Evolutionary conservation across 2,329 filamentous ascomycete genomes (phyloP), one percentile per base, ranked within the genome.

Genomic region (Alternaria atra): DNA sequence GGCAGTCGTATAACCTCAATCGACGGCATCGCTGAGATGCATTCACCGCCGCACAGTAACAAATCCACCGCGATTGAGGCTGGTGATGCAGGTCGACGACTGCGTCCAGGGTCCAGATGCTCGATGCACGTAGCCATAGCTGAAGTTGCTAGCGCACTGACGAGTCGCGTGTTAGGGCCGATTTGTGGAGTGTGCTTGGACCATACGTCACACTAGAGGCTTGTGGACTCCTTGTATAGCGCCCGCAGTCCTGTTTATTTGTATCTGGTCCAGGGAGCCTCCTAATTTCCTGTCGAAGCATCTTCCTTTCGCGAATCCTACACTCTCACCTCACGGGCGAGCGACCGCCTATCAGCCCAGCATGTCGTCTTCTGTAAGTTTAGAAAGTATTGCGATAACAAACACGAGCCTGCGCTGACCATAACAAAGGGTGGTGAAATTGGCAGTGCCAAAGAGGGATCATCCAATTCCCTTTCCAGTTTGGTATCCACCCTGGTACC

Each of bases 401-500:
- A 2, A 5, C 25, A 25, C 27, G 23, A 40, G 46, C 43, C 43
- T 32, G 55, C 47, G 55, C 57, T 61, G 34, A 69, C 29, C 13
- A 54, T 25, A 59, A 58, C 59, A 56, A 32, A 68, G 63, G 68
- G 65, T 55, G 68, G 70, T 58, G 60, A 71, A 55, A 63, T 64
- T 61, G 67, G 67, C 60, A 61, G 61, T 56, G 70, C 70, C 59
- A 64, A 59, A 29, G 47, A 65, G 25, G 47, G 50, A 13, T 65
- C 60, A 25, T 82, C 84, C 27, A 85, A 83, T n/a, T 87, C 85
- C 3, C 73, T 82, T 30, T 85, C 77, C 27, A 67, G 68, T 32
- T 64, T 79, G 52, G 60, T 79, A 9, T 77, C 77, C 37, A 77
- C 75, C 46, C 66, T 79, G 23, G 56, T 78, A 2, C 76, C 77